These are phyloP conservation scores for Aspergillus cavernicola DNA, from an alignment of 495 filamentous ascomycete genomes.

Conservation along the genomic window DNA sequence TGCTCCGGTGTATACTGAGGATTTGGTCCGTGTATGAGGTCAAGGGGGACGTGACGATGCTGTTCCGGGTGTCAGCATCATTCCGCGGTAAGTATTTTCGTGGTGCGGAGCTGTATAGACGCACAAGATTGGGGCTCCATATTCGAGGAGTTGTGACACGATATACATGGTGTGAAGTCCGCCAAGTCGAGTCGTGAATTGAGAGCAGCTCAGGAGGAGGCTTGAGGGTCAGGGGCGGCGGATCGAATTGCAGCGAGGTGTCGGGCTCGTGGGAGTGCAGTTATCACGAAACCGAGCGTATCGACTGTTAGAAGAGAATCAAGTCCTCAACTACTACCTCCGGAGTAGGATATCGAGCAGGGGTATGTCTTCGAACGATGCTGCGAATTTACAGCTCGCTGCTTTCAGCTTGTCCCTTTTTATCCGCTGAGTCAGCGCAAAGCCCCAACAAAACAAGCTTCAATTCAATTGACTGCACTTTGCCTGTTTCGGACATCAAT, in stretches of 20 bases:
- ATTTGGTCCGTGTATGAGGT: constrained; percentile 92
- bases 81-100: not conserved
- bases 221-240: constrained; percentile 3
- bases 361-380: too few species aligned
- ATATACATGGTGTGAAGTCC: constrained; percentile 32
- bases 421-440: constrained; percentile 1
- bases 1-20: constrained; percentile 74
- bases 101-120: constrained; percentile 2
- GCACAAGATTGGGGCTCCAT: constrained; percentile 46
- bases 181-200: not conserved
- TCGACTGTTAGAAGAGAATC: too few species aligned
- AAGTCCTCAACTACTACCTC: too few species aligned
- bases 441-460: constrained; percentile 5
- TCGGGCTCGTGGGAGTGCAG: too few species aligned
- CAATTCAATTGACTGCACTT: not conserved
- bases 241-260: not conserved
- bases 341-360: too few species aligned
- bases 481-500: not conserved
- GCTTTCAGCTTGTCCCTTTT: too few species aligned
- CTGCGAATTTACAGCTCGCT: too few species aligned
- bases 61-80: constrained; percentile 22
- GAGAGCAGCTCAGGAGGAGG: too few species aligned
- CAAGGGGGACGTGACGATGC: constrained; percentile 75
- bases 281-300: too few species aligned
- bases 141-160: constrained; percentile 39